Base-by-base conservation (phyloP, 2,329 filamentous ascomycete genomes). In the Trichoderma polysporum region DNA sequence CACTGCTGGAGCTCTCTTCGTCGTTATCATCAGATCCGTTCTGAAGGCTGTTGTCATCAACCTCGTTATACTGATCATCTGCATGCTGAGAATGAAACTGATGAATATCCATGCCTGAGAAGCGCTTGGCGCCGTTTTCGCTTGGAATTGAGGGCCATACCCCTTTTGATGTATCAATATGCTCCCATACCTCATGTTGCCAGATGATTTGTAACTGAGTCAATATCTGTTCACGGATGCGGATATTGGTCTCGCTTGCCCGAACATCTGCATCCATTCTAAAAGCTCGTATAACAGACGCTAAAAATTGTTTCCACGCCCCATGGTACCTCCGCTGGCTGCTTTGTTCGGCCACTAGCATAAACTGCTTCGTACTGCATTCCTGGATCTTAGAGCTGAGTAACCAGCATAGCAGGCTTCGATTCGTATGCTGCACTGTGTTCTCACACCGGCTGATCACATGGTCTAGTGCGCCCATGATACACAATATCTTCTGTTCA, bases 401-500 rank as follows among this genome's bases (percentile, higher is more conserved):
- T 22, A 63, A 41, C 47, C 31, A 63, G 27, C 52, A 66, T 19
- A 58, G 52, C 25, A 66, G 62, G 31, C 45, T 19, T 31, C 52
- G 52, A 35, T n/a, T 50, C 17, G 52, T 66, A 22, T 58, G 52
- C 17, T 49, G 50, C 13, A 56, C 25, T 47, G 50, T 66, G 37
- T 31, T 33, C 35, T 66, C 52, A 29, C 61, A 57, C 27, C 61
- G 50, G 56, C 56, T 52, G 7, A 65, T 31, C 37, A 65, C 47
- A 41, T 27, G 22, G 31, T 47, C 50, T 19, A 65, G 29, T n/a
- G 33, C 33, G n/a, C 25, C 50, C 15, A 66, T 27, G 10, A 45
- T 39, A 50, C 52, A 66, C 27, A 31, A 29, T 39, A 66, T 66
- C 53, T 66, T 66, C 61, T 65, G 50, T 19, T 65, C 50, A 29